Evolutionary conservation across 768 basidiomycete genomes (phyloP).

Genomic region (Austroboletus eburneus): DNA sequence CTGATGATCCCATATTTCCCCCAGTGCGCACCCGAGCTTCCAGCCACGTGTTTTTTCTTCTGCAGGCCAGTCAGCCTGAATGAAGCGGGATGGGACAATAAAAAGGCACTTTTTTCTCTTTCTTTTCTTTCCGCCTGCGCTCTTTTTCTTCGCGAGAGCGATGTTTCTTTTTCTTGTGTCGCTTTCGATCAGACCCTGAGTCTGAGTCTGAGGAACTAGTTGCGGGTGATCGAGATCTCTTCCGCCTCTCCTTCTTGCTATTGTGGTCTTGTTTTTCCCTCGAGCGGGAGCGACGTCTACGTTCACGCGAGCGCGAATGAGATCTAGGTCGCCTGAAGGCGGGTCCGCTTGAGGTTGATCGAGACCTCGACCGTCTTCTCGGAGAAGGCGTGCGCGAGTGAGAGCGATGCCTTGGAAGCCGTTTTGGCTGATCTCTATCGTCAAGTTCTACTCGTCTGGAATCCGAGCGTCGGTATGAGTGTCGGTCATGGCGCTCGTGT

Average conservation of each 20-base stretch:
- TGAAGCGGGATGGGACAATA: background rate
- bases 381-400: conserved; percentile 23
- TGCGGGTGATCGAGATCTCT: conserved; percentile 34
- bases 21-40: conserved; percentile 59
- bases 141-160: conserved; percentile 45
- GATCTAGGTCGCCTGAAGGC: conserved; percentile 12
- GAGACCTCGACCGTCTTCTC: conserved; percentile 21
- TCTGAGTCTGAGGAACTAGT: conserved; percentile 39
- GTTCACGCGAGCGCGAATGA: conserved; percentile 24
- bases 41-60: conserved; percentile 52
- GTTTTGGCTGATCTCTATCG: conserved; percentile 5
- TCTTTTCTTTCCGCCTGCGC: conserved; percentile 60
- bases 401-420: conserved; percentile 10
- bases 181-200: conserved; percentile 31
- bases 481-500: conserved; percentile 18
- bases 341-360: conserved; percentile 23
- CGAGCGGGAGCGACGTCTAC: conserved; percentile 34
- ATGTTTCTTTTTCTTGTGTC: conserved; percentile 43
- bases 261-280: conserved; percentile 23
- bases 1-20: conserved; percentile 87
- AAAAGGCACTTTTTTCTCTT: conserved; percentile 58
- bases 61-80: conserved; percentile 32
- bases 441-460: conserved; percentile 10
- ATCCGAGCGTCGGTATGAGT: conserved; percentile 13
- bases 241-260: conserved; percentile 28